Base-by-base conservation (phyloP, 768 basidiomycete genomes). In the Steccherinum ochraceum region DNA sequence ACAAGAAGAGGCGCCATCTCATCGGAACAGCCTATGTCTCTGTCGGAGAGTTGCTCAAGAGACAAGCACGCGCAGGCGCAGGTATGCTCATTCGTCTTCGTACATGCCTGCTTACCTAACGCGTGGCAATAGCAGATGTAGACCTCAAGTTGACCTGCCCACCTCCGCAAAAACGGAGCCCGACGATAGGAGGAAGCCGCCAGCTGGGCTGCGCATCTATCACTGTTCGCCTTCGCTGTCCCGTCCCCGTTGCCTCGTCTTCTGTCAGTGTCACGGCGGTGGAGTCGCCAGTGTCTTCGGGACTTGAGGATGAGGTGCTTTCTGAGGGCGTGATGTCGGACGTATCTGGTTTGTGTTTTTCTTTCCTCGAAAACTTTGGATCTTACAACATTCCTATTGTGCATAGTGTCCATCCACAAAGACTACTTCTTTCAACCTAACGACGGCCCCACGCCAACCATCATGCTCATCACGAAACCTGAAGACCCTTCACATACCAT, bases 1-100 rank as follows among this genome's bases (percentile, higher is more conserved):
- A 81, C 64, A 85, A 81, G 61, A 63, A 68, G 58, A 81, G 74
- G 59, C 72, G 74, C 1, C 73, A 66, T 35, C 68, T 84, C 3
- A 75, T 87, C 0, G 86, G 79, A 0, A 73, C 68, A 0, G 70
- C 76, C 0, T 65, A 67, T 7, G 70, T 79, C 56, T 70, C 79
- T 0, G 61, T 88, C 1, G 72, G 71, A 3, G 84, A 84, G 35
- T 61, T 84, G 39, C 48, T 73, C 30, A 78, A 72, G 54, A 75
- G 68, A 56, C 77, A 80, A 48, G 75, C 72, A 12, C 54, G 57
- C 2, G 52, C 58, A 12, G 74, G 74, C 10, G 64, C 65, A 18
- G 72, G 81, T 82, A 51, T 55, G 76, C n/a, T n/a, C 67, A 16
- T 25, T 16, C 43, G 44, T 19, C 53, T 49, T 56, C 44, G 12